Percentiles rank a stretch among this genome's conserved stretches.
Evolutionary conservation across 1,139 yeast species (phyloP).

Genomic region (Meyerozyma smithsonii): DNA sequence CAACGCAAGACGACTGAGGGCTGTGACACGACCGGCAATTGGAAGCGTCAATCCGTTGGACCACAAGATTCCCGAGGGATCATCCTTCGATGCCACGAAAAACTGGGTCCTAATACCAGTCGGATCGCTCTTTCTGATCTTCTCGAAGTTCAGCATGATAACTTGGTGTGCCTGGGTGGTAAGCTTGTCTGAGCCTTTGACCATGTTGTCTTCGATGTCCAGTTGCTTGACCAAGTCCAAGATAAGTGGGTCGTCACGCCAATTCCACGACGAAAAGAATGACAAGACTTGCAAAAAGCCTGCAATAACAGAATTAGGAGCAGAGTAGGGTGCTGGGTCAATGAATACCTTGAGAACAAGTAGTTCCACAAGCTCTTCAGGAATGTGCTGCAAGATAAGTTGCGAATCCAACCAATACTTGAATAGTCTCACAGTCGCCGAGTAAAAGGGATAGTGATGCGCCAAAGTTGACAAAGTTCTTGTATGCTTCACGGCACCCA

Average conservation of each 20-base stretch:
- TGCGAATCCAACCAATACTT: slow-evolving; percentile 84
- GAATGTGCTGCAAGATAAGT: slow-evolving; percentile 59
- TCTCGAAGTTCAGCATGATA: slow-evolving; percentile 59
- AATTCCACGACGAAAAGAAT: slow-evolving; percentile 82
- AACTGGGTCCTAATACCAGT: slow-evolving; percentile 73
- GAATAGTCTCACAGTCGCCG: slow-evolving; percentile 78
- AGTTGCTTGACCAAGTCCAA: slow-evolving; percentile 63
- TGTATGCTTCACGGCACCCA: slow-evolving; percentile 75
- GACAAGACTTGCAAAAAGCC: slow-evolving; percentile 76
- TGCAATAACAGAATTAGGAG: slow-evolving; percentile 72
- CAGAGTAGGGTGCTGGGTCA: slow-evolving; percentile 76
- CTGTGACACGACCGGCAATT: slow-evolving; percentile 82
- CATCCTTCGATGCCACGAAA: slow-evolving; percentile 78
- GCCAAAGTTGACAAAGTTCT: slow-evolving; percentile 69
- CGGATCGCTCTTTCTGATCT: slow-evolving; percentile 73
- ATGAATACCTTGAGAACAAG: slow-evolving; percentile 81
- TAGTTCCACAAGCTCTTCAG: slow-evolving; percentile 77
- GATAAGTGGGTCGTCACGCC: slow-evolving; percentile 84
- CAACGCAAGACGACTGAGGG: slow-evolving; percentile 74
- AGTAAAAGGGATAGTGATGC: slow-evolving; percentile 67
- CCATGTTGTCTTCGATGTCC: slow-evolving; percentile 24
- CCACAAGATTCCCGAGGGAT: slow-evolving; percentile 82
- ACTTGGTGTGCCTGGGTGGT: slow-evolving; percentile 58
- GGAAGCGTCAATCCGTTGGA: slow-evolving; percentile 68
- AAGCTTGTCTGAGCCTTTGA: slow-evolving; percentile 52